phyloP scores from a whole-genome alignment of 2,329 filamentous ascomycete genomes.

The Magnaporthiopsis rhizophila region DNA sequence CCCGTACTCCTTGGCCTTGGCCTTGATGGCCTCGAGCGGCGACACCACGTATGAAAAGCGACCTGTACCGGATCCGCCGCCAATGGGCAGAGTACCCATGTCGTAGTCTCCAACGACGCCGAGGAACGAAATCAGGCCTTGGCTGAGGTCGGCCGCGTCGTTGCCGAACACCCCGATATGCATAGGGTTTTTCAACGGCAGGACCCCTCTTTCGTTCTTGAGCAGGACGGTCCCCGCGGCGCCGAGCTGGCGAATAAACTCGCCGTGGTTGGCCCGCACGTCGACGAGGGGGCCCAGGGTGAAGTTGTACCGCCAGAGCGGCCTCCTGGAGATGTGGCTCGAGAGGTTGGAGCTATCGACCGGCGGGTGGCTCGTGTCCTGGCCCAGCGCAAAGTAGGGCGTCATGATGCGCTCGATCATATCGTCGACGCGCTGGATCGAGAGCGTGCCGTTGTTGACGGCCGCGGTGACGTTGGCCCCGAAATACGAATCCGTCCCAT shows the following conservation, averaged over 20 bases:
- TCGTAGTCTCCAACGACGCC: conserved; percentile 52
- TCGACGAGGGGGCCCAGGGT: conserved; percentile 32
- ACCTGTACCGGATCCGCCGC: conserved; percentile 82
- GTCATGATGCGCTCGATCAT: conserved; percentile 55
- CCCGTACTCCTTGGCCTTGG: conserved; percentile 46
- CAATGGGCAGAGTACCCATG: conserved; percentile 70
- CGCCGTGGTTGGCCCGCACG: conserved; percentile 38
- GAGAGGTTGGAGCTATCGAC: conserved; percentile 18
- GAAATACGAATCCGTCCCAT: conserved; percentile 34
- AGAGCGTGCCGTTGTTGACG: conserved; percentile 63
- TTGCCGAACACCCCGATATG: conserved; percentile 64
- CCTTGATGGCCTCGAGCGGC: conserved; percentile 49
- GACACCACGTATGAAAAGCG: conserved; percentile 75
- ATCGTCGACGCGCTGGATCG: conserved; percentile 62
- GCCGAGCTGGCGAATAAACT: conserved; percentile 41
- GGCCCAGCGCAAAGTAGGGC: conserved; percentile 41
- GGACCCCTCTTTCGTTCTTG: conserved; percentile 54
- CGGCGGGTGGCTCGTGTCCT: conserved; percentile 38
- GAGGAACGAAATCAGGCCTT: conserved; percentile 36
- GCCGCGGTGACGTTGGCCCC: conserved; percentile 68
- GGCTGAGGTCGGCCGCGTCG: conserved; percentile 52
- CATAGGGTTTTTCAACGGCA: conserved; percentile 37
- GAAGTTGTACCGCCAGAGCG: background rate
- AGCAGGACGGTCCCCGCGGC: conserved; percentile 49
- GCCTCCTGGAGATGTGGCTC: background rate